Conservation (phyloP, 257 asterid genomes). For the Anisodus tanguticus region DNA sequence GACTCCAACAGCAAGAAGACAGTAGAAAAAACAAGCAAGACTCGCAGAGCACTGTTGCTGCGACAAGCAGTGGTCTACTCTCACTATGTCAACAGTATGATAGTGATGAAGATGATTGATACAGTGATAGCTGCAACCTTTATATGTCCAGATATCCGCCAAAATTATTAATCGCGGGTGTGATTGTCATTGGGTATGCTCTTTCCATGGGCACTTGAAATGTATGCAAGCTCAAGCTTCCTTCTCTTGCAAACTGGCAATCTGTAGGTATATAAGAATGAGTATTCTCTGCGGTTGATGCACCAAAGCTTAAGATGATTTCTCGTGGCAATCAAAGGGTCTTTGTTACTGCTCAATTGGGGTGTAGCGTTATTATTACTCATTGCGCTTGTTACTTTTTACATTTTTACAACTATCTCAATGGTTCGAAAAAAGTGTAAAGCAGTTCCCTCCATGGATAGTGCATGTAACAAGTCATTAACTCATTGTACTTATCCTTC, state of each 20-base stretch:
- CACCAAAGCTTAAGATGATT: background rate
- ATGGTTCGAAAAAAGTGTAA: background rate
- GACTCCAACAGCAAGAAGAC: conserved; percentile 33
- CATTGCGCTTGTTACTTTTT: too few species aligned
- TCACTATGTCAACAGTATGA: conserved; percentile 66
- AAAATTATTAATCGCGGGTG: background rate
- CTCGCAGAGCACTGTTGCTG: conserved; percentile 23
- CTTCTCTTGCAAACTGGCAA: background rate
- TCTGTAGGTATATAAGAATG: background rate
- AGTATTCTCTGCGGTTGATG: background rate
- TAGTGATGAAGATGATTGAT: conserved; percentile 55
- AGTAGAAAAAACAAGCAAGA: conserved; percentile 30
- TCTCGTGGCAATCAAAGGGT: background rate
- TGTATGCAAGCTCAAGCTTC: conserved; percentile 10
- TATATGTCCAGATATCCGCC: background rate
- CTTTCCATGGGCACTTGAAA: background rate
- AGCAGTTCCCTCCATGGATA: background rate
- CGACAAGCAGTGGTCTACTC: conserved; percentile 44
- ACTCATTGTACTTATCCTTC: background rate
- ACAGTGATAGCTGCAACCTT: background rate
- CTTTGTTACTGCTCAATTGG: background rate
- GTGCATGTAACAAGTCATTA: background rate
- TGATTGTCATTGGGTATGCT: background rate
- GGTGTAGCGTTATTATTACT: background rate
- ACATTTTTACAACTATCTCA: background rate